Percentiles rank a stretch among this genome's conserved stretches.
These are phyloP conservation scores for Aspergillus carbonarius DNA, from an alignment of 2,329 filamentous ascomycete genomes.

Conservation along the genomic window DNA sequence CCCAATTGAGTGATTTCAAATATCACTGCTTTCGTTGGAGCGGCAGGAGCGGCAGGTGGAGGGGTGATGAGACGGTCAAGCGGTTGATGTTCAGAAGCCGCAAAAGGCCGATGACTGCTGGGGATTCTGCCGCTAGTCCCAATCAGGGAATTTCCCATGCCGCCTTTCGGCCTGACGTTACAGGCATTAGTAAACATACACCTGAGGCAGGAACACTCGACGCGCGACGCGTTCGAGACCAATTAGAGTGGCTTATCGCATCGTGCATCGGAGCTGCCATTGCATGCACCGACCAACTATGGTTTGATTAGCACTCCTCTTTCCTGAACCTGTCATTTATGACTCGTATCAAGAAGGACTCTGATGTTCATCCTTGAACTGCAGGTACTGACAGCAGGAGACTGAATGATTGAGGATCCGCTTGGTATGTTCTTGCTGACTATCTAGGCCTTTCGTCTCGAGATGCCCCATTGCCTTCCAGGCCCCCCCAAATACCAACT, in stretches of 20 bases:
- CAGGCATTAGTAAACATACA: conserved; percentile 16
- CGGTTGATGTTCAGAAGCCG: conserved; percentile 39
- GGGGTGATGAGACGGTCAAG: conserved; percentile 29
- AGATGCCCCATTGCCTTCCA: conserved; percentile 27
- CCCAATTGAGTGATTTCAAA: conserved; percentile 27
- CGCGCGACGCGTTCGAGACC: conserved; percentile 32
- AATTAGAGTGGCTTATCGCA: conserved; percentile 14
- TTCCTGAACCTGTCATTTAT: background rate
- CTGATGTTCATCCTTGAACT: background rate
- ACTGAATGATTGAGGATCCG: background rate
- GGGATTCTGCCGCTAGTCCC: conserved; percentile 31
- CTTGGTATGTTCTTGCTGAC: conserved; percentile 9
- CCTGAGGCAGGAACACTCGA: conserved; percentile 27
- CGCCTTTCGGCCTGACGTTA: conserved; percentile 25
- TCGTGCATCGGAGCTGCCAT: conserved; percentile 12
- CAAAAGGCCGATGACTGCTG: conserved; percentile 34
- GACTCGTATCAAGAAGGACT: background rate
- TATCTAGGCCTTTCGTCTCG: conserved; percentile 14
- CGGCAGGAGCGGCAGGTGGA: conserved; percentile 24
- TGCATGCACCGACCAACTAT: conserved; percentile 4
- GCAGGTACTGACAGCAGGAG: background rate
- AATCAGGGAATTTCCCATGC: conserved; percentile 24
- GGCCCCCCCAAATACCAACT: conserved; percentile 15
- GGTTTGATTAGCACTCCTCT: background rate
- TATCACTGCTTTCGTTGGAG: conserved; percentile 22